Evolutionary conservation across 306 rosid species (phyloP), one percentile per base, ranked within the genome.

Genomic region (Benincasa hispida): DNA sequence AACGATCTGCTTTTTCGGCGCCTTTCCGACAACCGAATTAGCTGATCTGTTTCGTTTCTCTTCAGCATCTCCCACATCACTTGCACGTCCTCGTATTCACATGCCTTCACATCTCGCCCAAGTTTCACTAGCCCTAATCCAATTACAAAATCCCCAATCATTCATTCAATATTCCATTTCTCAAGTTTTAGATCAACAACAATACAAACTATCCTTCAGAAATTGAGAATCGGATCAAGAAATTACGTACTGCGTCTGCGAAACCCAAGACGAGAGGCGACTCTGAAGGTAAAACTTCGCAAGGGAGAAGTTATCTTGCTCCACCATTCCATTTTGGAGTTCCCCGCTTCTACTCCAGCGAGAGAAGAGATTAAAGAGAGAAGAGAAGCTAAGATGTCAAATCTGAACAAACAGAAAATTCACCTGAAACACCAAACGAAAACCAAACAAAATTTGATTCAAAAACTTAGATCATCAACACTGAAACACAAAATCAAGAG

Each of bases 1-100:
- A 78, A 48, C 1, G 58, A 57, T 35, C 77, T 87, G 63, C 82
- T 87, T 77, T 78, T 87, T 53, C 82, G 86, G 73, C 62, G 66
- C 66, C 68, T 84, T 39, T 8, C 75, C 0, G 84, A 75, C 62
- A 10, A 66, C 30, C 57, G 67, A 53, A 48, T 66, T 1, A 41
- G 66, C 1, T 41, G 32, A 77, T 89, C 85, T 11, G 84, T 72
- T 74, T 90, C 90, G 15, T 78, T 87, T 82, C 83, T 81, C 54
- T 84, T 84, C 78, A 91, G 85, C 79, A 93, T 93, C 77, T 88
- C 92, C 98, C 98, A 93, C 98, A 91, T 89, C 75, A 91, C 90
- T 15, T 76, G 92, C 83, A 93, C 91, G 70, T 93, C 98, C 27
- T 88, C 89, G 32, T 93, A 88, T 65, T 91, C 87, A 50, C 96